Percentiles rank a stretch among this genome's conserved stretches.
Evolutionary conservation across 2,329 filamentous ascomycete genomes (phyloP).

Genomic region (Sordariomycetes sp.): DNA sequence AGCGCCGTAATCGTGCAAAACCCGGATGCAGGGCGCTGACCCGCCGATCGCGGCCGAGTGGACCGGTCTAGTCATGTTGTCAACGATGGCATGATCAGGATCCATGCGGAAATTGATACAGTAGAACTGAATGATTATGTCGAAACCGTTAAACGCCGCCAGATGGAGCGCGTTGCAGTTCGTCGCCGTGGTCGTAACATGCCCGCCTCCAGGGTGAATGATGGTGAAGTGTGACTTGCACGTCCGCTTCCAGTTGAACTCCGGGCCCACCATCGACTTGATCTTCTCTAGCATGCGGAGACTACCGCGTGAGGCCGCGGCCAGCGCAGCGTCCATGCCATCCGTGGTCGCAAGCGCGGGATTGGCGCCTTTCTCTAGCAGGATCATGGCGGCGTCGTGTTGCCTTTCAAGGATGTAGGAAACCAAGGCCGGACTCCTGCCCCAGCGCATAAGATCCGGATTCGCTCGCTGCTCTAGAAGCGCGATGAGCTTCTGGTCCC

Average conservation of each 20-base stretch:
- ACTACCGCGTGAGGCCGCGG: slow-evolving; percentile 4
- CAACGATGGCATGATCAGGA: slow-evolving; percentile 1
- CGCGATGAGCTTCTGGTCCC: slow-evolving; percentile 1
- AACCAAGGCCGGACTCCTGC: slow-evolving; percentile 7
- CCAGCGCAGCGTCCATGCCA: slow-evolving; percentile 6
- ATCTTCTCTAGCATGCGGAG: slow-evolving; percentile 1
- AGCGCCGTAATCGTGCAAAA: slow-evolving; percentile 16
- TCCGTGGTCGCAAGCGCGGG: slow-evolving; percentile 5
- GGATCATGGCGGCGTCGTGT: slow-evolving; percentile 5
- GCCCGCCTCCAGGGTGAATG: slow-evolving; percentile 1
- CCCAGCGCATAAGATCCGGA: slow-evolving; percentile 1
- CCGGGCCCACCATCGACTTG: background rate
- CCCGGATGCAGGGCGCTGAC: slow-evolving; percentile 9
- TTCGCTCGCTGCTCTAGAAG: background rate
- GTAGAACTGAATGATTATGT: slow-evolving; percentile 7
- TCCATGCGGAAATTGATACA: slow-evolving; percentile 3
- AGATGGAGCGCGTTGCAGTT: slow-evolving; percentile 8
- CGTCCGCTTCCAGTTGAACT: slow-evolving; percentile 7
- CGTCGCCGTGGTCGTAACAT: slow-evolving; percentile 1
- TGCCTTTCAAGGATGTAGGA: slow-evolving; percentile 7
- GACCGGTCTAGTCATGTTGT: slow-evolving; percentile 2
- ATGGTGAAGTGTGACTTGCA: slow-evolving; percentile 8
- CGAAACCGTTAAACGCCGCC: slow-evolving; percentile 8
- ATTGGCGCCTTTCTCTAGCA: slow-evolving; percentile 6
- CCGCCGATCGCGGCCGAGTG: slow-evolving; percentile 8